Conservation (phyloP, 805 yeast species). For the Cyberlindnera mycetangii region DNA sequence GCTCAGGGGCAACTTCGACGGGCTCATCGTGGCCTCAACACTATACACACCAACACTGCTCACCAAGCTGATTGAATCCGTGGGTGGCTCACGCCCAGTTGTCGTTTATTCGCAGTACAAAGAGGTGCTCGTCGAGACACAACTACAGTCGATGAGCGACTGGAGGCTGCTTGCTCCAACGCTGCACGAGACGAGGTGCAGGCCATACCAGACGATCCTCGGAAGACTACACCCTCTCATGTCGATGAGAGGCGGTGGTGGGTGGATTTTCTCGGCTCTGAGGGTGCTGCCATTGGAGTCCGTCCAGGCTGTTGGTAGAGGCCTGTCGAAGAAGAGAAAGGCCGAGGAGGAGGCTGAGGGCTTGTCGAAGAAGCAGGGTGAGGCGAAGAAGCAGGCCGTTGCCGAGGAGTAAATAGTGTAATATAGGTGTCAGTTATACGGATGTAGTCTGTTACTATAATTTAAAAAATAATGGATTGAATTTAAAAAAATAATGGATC, state of each 20-base stretch:
- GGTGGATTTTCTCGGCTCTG: constrained; percentile 76
- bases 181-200: constrained; percentile 74
- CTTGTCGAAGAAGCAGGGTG: too few relatives aligned
- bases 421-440: too few relatives aligned
- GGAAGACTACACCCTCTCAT: constrained; percentile 93
- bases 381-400: constrained; percentile 4
- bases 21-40: constrained; percentile 68
- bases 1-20: constrained; percentile 62
- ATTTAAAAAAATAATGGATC: constrained; percentile 21
- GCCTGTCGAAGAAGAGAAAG: constrained; percentile 39
- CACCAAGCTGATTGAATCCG: constrained; percentile 54
- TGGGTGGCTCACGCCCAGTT: constrained; percentile 85
- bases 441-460: too few relatives aligned
- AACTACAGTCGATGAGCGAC: constrained; percentile 64
- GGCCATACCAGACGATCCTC: constrained; percentile 88
- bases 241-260: constrained; percentile 94
- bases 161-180: constrained; percentile 77
- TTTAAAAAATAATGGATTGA: background rate
- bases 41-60: constrained; percentile 65
- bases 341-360: constrained; percentile 30
- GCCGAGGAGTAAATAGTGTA: background rate
- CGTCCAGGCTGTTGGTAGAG: constrained; percentile 68
- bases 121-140: constrained; percentile 73
- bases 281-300: constrained; percentile 72
- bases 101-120: constrained; percentile 80